phyloP scores from a whole-genome alignment of 1,284 basidiomycete genomes.

The Tilletiopsis washingtonensis region DNA sequence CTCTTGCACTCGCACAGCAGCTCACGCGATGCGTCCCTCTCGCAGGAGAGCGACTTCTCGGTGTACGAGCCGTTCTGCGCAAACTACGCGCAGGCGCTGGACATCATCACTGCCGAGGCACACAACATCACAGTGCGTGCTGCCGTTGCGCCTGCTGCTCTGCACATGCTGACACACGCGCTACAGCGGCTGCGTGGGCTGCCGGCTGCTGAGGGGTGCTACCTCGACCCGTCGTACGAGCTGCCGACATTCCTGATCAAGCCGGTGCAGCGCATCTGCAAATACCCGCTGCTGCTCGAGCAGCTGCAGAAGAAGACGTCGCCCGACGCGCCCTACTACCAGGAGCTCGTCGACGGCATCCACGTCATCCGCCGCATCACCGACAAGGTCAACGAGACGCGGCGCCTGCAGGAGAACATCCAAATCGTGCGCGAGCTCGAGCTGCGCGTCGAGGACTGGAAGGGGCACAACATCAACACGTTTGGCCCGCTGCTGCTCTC shows the following conservation, averaged over 20 bases:
- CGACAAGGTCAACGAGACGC: conserved; percentile 90
- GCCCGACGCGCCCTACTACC: conserved; percentile 49
- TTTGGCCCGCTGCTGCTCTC: conserved; percentile 90
- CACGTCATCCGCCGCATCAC: conserved; percentile 85
- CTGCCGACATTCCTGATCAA: conserved; percentile 75
- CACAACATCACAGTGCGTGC: conserved; percentile 7
- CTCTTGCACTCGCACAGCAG: not conserved
- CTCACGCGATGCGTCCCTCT: not conserved
- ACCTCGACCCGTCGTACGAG: conserved; percentile 56
- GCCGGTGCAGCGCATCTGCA: conserved; percentile 54
- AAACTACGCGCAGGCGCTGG: conserved; percentile 64
- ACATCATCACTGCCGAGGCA: conserved; percentile 60
- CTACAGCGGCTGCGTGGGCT: conserved; percentile 25
- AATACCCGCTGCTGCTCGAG: conserved; percentile 65
- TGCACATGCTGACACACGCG: not conserved
- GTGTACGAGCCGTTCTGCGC: conserved; percentile 93
- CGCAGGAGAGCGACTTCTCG: conserved; percentile 55
- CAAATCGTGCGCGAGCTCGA: conserved; percentile 83
- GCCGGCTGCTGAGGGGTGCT: conserved; percentile 38
- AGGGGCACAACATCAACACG: conserved; percentile 86
- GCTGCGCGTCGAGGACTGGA: conserved; percentile 93
- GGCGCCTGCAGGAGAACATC: conserved; percentile 70
- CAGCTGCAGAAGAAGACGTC: conserved; percentile 59
- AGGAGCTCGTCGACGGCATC: conserved; percentile 75
- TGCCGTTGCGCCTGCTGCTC: not conserved